A percentile compares a stretch with the other conserved stretches of the same genome.
These are phyloP conservation scores for Panicum miliaceum DNA, from an alignment of 176 grass and related monocot species.

Conservation along the genomic window DNA sequence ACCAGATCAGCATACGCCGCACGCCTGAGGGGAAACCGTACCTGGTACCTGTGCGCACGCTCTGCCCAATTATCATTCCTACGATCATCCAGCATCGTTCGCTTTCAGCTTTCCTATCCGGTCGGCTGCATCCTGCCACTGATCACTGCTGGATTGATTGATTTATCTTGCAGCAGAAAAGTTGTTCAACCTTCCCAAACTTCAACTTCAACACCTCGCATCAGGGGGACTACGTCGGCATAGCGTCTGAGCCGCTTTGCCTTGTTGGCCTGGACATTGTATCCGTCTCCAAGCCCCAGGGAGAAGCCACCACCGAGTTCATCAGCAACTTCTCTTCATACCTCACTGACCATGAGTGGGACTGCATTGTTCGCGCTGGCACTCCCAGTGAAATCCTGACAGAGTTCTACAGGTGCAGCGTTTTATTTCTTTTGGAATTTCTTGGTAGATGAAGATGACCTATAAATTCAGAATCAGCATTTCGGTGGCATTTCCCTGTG, in stretches of 20 bases:
- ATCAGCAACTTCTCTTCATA: conserved; percentile 61
- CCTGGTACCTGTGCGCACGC: conserved; percentile 57
- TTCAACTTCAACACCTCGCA: conserved; percentile 83
- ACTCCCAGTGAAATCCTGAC: conserved; percentile 40
- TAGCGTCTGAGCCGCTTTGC: conserved; percentile 71
- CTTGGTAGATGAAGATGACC: neutral
- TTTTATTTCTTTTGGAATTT: neutral
- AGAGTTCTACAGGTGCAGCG: conserved; percentile 71
- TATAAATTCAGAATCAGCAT: neutral
- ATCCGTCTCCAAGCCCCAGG: conserved; percentile 51
- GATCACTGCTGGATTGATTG: neutral
- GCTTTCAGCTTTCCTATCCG: neutral
- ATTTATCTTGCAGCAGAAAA: conserved; percentile 40
- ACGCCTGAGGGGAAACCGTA: conserved; percentile 80
- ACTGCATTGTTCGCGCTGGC: conserved; percentile 45
- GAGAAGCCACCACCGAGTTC: conserved; percentile 53
- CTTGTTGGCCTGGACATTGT: conserved; percentile 86
- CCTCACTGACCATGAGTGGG: conserved; percentile 70
- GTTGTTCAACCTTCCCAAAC: conserved; percentile 36
- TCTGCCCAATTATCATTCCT: neutral
- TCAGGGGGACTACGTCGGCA: conserved; percentile 82
- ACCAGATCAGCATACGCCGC: conserved; percentile 54
- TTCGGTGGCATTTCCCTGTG: neutral
- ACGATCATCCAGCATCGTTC: neutral
- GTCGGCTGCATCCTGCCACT: neutral